Conservation (phyloP, 495 filamentous ascomycete species). For the Paragyromitra xinjiangensis region DNA sequence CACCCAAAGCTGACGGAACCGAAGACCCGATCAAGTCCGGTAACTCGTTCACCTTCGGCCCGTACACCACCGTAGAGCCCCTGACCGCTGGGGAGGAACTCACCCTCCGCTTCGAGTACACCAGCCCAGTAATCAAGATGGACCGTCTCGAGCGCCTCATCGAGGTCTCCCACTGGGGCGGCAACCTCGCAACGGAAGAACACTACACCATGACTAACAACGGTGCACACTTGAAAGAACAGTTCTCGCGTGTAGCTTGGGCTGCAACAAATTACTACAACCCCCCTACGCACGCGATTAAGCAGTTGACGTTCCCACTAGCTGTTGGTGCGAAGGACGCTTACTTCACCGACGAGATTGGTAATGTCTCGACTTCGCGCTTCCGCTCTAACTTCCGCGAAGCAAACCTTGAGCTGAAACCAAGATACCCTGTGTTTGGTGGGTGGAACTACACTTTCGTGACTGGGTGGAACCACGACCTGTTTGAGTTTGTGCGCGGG, state of each 20-base stretch:
- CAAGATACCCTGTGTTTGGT: conserved; percentile 91
- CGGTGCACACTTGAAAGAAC: conserved; percentile 79
- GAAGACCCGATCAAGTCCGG: conserved; percentile 84
- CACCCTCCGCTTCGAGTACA: conserved; percentile 92
- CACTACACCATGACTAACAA: conserved; percentile 88
- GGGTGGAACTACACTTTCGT: conserved; percentile 98
- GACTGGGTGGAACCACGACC: conserved; percentile 90
- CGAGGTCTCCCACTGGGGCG: conserved; percentile 97
- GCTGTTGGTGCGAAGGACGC: conserved; percentile 78
- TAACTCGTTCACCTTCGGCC: conserved; percentile 87
- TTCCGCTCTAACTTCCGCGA: conserved; percentile 83
- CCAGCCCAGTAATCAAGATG: conserved; percentile 82
- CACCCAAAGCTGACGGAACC: conserved; percentile 68
- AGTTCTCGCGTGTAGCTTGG: conserved; percentile 90
- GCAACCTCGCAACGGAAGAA: conserved; percentile 93
- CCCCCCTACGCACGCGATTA: conserved; percentile 76
- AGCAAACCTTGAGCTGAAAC: conserved; percentile 85
- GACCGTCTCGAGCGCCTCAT: conserved; percentile 78
- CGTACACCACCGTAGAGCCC: conserved; percentile 73
- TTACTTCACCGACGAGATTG: conserved; percentile 96
- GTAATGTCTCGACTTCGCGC: conserved; percentile 92
- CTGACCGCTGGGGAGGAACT: conserved; percentile 69
- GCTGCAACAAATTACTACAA: conserved; percentile 78
- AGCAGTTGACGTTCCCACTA: conserved; percentile 81
- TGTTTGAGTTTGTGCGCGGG: conserved; percentile 76